Evolutionary conservation across 2,329 filamentous ascomycete genomes (phyloP).

Genomic region (Calonectria montana): DNA sequence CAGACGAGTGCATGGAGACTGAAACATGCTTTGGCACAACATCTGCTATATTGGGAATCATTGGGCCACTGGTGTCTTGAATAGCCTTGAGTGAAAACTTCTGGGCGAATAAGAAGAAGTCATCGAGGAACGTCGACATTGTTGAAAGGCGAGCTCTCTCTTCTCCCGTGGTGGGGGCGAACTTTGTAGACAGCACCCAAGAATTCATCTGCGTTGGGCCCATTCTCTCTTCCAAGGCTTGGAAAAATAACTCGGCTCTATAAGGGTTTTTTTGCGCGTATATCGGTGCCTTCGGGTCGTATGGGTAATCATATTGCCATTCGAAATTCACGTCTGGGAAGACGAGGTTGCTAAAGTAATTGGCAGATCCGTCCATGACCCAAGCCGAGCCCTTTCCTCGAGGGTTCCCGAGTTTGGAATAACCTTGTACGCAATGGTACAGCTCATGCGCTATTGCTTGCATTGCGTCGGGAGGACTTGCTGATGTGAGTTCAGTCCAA

Average conservation of each 20-base stretch:
- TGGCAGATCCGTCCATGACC: constrained; percentile 26
- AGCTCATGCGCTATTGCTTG: constrained; percentile 27
- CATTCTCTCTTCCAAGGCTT: not conserved
- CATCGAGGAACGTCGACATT: not conserved
- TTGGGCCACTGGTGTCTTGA: constrained; percentile 15
- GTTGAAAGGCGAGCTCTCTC: constrained; percentile 23
- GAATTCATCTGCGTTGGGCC: not conserved
- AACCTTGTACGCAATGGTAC: constrained; percentile 29
- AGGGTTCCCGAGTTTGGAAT: not conserved
- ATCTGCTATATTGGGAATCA: not conserved
- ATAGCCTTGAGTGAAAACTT: constrained; percentile 20
- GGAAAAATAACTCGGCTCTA: constrained; percentile 25
- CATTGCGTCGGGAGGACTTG: constrained; percentile 3
- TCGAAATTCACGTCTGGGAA: constrained; percentile 22
- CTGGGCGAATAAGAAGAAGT: constrained; percentile 19
- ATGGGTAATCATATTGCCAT: constrained; percentile 22
- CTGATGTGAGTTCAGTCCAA: constrained; percentile 13
- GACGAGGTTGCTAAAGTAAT: constrained; percentile 31
- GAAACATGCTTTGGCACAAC: not conserved
- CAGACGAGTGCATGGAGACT: constrained; percentile 10
- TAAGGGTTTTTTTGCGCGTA: constrained; percentile 22
- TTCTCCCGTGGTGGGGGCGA: not conserved
- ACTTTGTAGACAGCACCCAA: constrained; percentile 19
- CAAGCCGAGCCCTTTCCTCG: not conserved
- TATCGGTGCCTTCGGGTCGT: constrained; percentile 23